phyloP scores from a whole-genome alignment of 23 red algal genomes.

The Agarophyton chilense region DNA sequence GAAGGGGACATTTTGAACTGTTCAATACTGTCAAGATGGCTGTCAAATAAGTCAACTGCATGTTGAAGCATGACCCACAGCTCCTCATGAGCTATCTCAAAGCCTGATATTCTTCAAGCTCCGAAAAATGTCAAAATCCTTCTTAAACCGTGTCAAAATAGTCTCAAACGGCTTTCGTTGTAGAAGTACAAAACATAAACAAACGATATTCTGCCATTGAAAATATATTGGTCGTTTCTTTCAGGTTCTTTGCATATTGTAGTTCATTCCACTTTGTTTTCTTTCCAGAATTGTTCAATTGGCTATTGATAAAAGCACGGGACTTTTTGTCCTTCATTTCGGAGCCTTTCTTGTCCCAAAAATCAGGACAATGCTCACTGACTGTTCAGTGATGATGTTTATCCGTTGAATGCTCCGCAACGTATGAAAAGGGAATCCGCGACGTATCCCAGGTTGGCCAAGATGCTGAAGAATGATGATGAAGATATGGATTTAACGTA shows the following conservation, averaged over 20 bases:
- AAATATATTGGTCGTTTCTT: not conserved
- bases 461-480: not conserved
- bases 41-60: not conserved
- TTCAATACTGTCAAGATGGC: not conserved
- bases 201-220: not conserved
- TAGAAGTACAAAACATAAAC: not conserved
- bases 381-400: not conserved
- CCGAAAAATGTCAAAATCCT: not conserved
- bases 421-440: not conserved
- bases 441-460: not conserved
- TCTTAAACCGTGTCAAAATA: not conserved
- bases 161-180: not conserved
- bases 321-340: no score
- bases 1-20: not conserved
- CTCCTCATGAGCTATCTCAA: not conserved
- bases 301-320: not conserved
- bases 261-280: not conserved
- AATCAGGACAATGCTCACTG: not conserved
- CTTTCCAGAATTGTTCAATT: not conserved
- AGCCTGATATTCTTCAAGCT: not conserved
- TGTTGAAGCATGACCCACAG: slow-evolving; percentile 7
- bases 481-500: not conserved
- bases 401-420: not conserved
- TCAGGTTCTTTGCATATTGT: not conserved
- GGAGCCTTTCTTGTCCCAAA: not conserved